phyloP scores from a whole-genome alignment of 768 basidiomycete species.

The Tricholomella constricta region DNA sequence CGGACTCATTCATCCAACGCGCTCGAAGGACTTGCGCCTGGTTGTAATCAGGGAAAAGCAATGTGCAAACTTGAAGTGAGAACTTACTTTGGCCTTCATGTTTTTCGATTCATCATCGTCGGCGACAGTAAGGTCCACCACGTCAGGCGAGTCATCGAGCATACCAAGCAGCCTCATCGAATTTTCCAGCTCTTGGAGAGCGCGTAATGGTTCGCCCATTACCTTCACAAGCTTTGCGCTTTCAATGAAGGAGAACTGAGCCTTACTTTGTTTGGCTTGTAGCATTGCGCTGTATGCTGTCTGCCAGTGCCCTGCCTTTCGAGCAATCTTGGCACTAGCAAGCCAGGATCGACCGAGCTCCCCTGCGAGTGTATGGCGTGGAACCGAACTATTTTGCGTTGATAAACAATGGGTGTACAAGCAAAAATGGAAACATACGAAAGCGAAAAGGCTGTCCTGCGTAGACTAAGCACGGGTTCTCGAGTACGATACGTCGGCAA shows the following conservation, averaged over 20 bases:
- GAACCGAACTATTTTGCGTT: constrained; percentile 29
- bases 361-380: constrained; percentile 41
- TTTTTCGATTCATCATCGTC: constrained; percentile 50
- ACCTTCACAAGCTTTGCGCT: constrained; percentile 85
- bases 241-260: constrained; percentile 83
- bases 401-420: neutral
- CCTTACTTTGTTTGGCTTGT: constrained; percentile 77
- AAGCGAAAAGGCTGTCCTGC: constrained; percentile 79
- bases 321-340: constrained; percentile 90
- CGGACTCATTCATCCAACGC: constrained; percentile 92
- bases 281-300: constrained; percentile 96
- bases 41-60: neutral
- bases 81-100: constrained; percentile 71
- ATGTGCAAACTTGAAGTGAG: neutral
- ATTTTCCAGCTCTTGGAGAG: constrained; percentile 84
- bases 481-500: constrained; percentile 87
- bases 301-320: constrained; percentile 94
- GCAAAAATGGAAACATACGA: constrained; percentile 45
- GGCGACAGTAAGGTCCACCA: constrained; percentile 57
- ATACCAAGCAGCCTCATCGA: constrained; percentile 59
- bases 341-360: constrained; percentile 90
- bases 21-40: constrained; percentile 82
- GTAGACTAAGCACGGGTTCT: constrained; percentile 88
- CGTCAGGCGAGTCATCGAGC: constrained; percentile 39
- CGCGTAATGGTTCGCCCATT: constrained; percentile 78